Percentiles rank a stretch among this genome's conserved stretches.
Evolutionary conservation across 2,329 filamentous ascomycete genomes (phyloP).

Genomic region (Aspergillus sp.): DNA sequence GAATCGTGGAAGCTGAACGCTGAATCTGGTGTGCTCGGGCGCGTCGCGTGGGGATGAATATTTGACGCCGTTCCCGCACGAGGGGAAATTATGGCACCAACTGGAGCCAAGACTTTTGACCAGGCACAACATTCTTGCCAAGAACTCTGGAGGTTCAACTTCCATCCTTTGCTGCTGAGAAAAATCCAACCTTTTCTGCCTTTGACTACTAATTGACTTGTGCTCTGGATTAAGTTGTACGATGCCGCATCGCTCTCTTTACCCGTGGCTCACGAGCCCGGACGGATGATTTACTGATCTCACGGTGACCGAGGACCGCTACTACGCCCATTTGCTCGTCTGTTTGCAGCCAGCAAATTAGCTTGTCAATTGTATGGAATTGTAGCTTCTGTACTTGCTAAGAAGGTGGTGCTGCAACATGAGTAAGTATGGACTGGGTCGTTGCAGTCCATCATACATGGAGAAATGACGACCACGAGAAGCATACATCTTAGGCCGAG

Average conservation of each 20-base stretch:
- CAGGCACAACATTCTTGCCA: not conserved
- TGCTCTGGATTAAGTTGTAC: not conserved
- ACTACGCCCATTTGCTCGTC: not conserved
- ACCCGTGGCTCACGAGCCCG: not conserved
- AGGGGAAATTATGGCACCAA: conserved; percentile 6
- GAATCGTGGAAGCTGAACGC: not conserved
- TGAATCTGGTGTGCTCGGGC: conserved; percentile 11
- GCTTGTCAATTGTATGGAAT: not conserved
- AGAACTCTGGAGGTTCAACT: not conserved
- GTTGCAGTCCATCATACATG: no score
- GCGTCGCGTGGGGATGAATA: conserved; percentile 25
- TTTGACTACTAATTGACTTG: not conserved
- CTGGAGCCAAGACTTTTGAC: conserved; percentile 11
- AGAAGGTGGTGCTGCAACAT: not conserved
- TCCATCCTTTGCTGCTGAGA: conserved; percentile 5
- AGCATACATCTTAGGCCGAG: no score
- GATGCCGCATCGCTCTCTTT: not conserved
- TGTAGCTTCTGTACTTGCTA: not conserved
- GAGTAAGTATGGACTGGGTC: no score
- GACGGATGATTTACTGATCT: not conserved
- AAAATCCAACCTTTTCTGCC: not conserved
- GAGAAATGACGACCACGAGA: no score
- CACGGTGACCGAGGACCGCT: not conserved
- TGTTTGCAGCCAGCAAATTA: not conserved
- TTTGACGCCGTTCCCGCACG: conserved; percentile 10